Evolutionary conservation across 495 filamentous ascomycete species (phyloP), one percentile per base, ranked within the genome.

Genomic region (Aspergillus olivimuriae): DNA sequence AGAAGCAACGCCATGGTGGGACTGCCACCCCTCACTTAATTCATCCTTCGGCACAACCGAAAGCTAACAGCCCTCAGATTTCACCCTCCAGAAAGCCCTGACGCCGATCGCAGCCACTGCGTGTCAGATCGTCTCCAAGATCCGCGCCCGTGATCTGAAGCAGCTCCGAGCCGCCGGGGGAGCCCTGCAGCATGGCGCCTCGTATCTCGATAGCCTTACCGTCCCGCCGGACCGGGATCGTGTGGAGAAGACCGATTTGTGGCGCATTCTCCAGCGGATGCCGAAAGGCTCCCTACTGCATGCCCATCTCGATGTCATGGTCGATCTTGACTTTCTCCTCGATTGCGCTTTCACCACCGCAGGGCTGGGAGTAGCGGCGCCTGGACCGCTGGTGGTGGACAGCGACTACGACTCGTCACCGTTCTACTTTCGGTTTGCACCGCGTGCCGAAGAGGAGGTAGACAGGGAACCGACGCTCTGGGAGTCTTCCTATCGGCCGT

Each of bases 251-350:
- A 89, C 86, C 4, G 82, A 81, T 52, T 72, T 95, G 8, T 97
- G 89, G 87, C 75, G 76, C 48, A 92, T 96, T 41, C 76, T 95
- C 3, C 73, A 81, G 37, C 74, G 66, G 33, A 86, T 98, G 85
- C 92, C 92, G 16, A 97, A 98, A 58, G 92, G 92, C 3, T 80
- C 85, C 4, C 73, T 97, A 7, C 63, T 97, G 41, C 90, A 96
- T 65, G 85, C 88, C 5, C 88, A 96, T 64, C 62, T 92, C 41
- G 84, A 92, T 57, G 87, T 88, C 47, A 91, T 94, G 82, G 84
- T 92, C 38, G 87, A 95, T 55, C 74, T 87, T 34, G 83, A 87
- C 46, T 91, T 78, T 62, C 62, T 95, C 3, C 68, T 94, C 30
- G 73, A 80, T 11, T 70, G 82, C 47, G 78, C 83, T 2, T 70